A percentile compares a stretch with the other conserved stretches of the same genome.
Evolutionary conservation across 305 asterid genomes (phyloP).

Genomic region (Rubia tinctorum): DNA sequence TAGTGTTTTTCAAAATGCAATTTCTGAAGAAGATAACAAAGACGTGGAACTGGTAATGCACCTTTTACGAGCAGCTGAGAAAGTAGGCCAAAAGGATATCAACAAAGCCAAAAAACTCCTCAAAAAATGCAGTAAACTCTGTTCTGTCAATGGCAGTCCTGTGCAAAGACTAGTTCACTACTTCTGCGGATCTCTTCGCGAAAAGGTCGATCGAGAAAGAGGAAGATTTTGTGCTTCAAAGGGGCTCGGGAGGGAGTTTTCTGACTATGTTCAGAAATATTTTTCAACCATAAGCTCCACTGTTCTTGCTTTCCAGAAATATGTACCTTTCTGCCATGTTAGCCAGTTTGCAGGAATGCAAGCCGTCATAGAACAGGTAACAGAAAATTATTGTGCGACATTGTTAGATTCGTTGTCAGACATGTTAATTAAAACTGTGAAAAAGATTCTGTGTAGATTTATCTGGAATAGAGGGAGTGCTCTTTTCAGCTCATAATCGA

Average conservation of each 20-base stretch:
- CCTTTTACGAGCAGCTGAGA: constrained; percentile 47
- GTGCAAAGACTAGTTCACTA: constrained; percentile 36
- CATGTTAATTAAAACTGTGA: too few relatives aligned
- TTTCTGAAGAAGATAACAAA: constrained; percentile 24
- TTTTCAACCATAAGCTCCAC: constrained; percentile 1
- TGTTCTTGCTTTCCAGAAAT: constrained; percentile 21
- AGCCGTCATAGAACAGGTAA: constrained; percentile 29
- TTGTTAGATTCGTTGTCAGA: too few relatives aligned
- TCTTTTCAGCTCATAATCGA: too few relatives aligned
- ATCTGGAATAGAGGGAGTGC: too few relatives aligned
- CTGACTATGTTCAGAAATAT: background rate
- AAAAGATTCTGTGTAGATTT: too few relatives aligned
- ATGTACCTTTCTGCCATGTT: constrained; percentile 18
- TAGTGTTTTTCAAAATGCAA: background rate
- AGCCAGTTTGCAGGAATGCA: constrained; percentile 28
- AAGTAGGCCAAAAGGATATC: constrained; percentile 30
- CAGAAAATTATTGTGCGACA: too few relatives aligned
- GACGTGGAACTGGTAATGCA: constrained; percentile 34
- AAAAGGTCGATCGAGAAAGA: constrained; percentile 35
- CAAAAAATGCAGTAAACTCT: constrained; percentile 28
- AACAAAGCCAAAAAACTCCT: constrained; percentile 29
- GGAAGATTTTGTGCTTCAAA: constrained; percentile 14
- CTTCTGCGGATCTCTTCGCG: constrained; percentile 45
- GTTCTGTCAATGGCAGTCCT: constrained; percentile 31
- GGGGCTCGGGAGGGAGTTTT: background rate